Evolutionary conservation across 176 grass and related monocot genomes (phyloP).

Genomic region (Tillandsia fasciculata): DNA sequence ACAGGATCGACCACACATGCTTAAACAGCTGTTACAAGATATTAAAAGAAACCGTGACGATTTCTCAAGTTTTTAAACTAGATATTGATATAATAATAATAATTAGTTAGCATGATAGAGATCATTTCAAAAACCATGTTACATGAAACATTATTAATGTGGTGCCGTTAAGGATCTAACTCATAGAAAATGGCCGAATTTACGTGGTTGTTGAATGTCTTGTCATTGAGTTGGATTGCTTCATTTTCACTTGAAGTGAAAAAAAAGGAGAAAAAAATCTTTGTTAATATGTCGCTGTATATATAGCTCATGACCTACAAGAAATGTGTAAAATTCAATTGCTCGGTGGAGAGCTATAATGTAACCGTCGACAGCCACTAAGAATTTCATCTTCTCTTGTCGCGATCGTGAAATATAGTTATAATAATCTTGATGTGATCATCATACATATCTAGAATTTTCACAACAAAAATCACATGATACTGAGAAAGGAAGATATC

Average conservation of each 20-base stretch:
- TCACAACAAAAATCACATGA: neutral
- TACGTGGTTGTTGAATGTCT: neutral
- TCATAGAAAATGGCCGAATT: neutral
- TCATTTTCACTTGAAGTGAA: neutral
- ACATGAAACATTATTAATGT: too few relatives aligned
- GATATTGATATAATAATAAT: too few relatives aligned
- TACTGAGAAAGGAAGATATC: neutral
- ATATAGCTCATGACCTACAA: neutral
- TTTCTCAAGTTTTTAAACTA: too few relatives aligned
- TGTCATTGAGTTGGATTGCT: neutral
- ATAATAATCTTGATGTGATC: neutral
- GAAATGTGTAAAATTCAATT: neutral
- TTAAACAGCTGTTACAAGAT: too few relatives aligned
- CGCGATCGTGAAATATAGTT: neutral
- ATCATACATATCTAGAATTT: neutral
- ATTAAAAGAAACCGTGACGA: too few relatives aligned
- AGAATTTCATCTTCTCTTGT: neutral
- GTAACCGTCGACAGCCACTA: neutral
- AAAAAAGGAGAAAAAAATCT: neutral
- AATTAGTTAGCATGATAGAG: too few relatives aligned
- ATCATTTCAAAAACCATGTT: too few relatives aligned
- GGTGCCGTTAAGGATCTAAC: too few relatives aligned
- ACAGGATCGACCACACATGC: too few relatives aligned
- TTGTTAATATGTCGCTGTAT: neutral
- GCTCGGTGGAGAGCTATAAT: neutral